Conservation (phyloP, 352 stramenopile genomes). For the Thraustochytrium sp. region DNA sequence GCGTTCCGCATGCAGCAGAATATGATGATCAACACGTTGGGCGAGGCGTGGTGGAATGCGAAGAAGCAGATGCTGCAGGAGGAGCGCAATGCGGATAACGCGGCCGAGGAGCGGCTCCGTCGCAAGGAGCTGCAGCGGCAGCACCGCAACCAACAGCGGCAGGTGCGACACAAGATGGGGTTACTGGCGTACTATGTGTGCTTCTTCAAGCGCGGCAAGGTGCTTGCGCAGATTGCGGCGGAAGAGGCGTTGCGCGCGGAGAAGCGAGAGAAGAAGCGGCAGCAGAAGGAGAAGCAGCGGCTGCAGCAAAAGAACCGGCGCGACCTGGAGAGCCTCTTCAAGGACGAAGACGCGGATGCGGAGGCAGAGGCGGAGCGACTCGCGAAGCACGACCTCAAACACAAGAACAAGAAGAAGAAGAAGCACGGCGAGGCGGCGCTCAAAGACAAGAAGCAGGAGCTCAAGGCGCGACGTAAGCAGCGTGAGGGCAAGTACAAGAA, state of each 20-base stretch:
- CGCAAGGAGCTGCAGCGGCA: conserved; percentile 38
- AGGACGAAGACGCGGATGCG: neutral
- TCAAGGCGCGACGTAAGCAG: neutral
- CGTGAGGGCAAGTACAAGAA: conserved; percentile 10
- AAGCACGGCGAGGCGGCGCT: neutral
- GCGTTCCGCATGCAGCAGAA: conserved; percentile 53
- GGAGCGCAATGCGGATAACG: neutral
- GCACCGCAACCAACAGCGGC: conserved; percentile 28
- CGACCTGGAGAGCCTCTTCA: conserved; percentile 31
- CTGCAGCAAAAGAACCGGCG: conserved; percentile 37
- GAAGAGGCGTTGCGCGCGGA: conserved; percentile 32
- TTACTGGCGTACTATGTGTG: conserved; percentile 36
- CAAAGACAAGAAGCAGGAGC: neutral
- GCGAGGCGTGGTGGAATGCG: conserved; percentile 13
- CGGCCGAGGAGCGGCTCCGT: neutral
- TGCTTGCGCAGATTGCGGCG: conserved; percentile 18
- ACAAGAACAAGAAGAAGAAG: conserved; percentile 42
- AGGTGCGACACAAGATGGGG: conserved; percentile 40
- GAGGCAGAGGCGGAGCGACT: neutral
- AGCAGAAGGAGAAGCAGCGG: conserved; percentile 29
- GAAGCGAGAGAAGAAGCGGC: conserved; percentile 30
- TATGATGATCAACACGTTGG: conserved; percentile 45
- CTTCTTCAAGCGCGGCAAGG: conserved; percentile 38
- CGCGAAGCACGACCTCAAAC: neutral
- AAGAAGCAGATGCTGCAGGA: conserved; percentile 20